phyloP scores from a whole-genome alignment of 768 basidiomycete genomes.

The Naematelia aurantialba region DNA sequence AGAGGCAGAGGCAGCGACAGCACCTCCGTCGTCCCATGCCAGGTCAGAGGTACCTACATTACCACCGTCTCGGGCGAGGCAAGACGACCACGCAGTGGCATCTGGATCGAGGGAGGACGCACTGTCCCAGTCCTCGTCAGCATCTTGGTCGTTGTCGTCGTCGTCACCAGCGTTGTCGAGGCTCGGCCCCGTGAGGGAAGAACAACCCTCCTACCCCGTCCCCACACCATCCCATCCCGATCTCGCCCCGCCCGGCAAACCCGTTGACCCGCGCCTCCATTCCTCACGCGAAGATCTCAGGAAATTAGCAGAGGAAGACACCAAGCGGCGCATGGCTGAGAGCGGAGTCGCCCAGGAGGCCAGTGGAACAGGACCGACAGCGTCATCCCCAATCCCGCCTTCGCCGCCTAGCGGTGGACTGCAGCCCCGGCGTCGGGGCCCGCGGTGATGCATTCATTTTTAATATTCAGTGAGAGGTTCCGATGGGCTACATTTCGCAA shows the following conservation, averaged over 20 bases:
- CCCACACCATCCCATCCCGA: conserved; percentile 23
- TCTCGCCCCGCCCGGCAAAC: conserved; percentile 18
- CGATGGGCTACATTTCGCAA: too few species aligned
- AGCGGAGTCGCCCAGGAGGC: conserved; percentile 3
- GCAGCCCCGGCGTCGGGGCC: neutral
- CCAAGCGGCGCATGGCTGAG: conserved; percentile 32
- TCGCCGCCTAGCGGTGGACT: too few species aligned
- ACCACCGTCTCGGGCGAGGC: neutral
- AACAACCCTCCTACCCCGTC: conserved; percentile 15
- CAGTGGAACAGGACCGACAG: neutral
- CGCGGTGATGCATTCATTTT: neutral
- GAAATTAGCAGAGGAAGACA: conserved; percentile 39
- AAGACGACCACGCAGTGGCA: too few species aligned
- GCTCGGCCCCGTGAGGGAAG: neutral
- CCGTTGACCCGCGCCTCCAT: conserved; percentile 28
- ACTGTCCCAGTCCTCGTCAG: too few species aligned
- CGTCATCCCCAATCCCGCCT: neutral
- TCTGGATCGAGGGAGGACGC: too few species aligned
- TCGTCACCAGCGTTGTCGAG: neutral
- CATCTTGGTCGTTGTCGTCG: too few species aligned
- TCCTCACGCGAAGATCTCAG: conserved; percentile 33
- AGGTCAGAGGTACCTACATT: too few species aligned
- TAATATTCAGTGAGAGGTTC: too few species aligned
- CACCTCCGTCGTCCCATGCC: too few species aligned
- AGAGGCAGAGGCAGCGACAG: too few species aligned